Evolutionary conservation across 2,329 filamentous ascomycete species (phyloP), one percentile per base, ranked within the genome.

Genomic region (Albophoma yamanashiensis): DNA sequence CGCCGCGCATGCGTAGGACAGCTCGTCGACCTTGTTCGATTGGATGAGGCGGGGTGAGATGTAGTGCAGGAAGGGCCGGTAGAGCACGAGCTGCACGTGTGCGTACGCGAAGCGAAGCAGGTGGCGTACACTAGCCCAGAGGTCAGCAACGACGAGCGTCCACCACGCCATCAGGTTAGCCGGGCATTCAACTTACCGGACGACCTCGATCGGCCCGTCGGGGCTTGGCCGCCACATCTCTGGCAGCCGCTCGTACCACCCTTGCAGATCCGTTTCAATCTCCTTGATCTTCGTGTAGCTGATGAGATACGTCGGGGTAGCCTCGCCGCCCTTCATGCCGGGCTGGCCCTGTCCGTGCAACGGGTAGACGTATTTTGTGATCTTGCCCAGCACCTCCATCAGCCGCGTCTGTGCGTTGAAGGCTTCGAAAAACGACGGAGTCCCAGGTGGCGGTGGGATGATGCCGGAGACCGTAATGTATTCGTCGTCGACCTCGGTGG

Each of bases 11-110:
- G 89, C 88, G 69, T 91, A 93, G 1, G 89, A 89, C 58, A 89
- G 80, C 65, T 91, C 87, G 66, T 92, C 89, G n/a, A 89, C 77
- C 55, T 78, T 77, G 63, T 79, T 83, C 12, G 78, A 79, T 58
- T 79, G 76, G 56, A 78, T 80, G 2, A 84, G 75, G 52, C 83
- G 79, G 12, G 85, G 85, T 9, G 89, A 91, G 20, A 91, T 86
- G 65, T 93, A 94, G 70, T 94, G 91, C 15, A 94, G 75, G 70
- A 94, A 94, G 0, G 91, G 91, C 22, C 91, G 80, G 68, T 94
- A 94, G 2, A 94, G 76, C 68, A 94, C 85, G 71, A 94, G 86
- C 68, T 93, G 90, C 6, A 92, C 88, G 67, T 93, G 89, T 2
- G 88, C 89, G 69, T 89, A 93, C n/a, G 87, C 84, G 72, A 94